phyloP scores from a whole-genome alignment of 805 yeast genomes.

The Schwanniomyces vanrijiae region DNA sequence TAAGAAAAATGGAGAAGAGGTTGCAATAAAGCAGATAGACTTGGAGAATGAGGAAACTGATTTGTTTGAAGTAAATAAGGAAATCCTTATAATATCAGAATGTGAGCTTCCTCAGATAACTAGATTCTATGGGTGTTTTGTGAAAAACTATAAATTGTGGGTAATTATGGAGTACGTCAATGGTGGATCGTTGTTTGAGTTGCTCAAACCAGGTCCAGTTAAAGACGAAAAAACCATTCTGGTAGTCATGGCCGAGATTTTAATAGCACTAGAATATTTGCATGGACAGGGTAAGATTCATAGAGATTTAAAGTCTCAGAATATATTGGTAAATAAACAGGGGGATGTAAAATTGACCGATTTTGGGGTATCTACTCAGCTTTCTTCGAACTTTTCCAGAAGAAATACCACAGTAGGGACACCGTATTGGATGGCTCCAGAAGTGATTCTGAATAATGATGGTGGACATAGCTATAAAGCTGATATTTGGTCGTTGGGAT shows the following conservation, averaged over 20 bases:
- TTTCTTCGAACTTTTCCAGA: conserved; percentile 41
- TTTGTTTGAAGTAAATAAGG: conserved; percentile 69
- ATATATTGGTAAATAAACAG: conserved; percentile 33
- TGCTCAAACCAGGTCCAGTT: conserved; percentile 59
- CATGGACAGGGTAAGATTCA: conserved; percentile 80
- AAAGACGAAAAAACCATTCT: conserved; percentile 52
- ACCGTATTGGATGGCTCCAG: conserved; percentile 69
- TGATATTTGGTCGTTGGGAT: conserved; percentile 80
- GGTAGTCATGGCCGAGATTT: conserved; percentile 51
- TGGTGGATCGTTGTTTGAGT: conserved; percentile 73
- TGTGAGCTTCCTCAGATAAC: conserved; percentile 67
- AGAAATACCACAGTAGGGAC: conserved; percentile 53
- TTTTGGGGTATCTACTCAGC: conserved; percentile 46
- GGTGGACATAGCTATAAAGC: conserved; percentile 60
- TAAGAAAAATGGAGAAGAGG: conserved; percentile 40
- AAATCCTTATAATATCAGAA: conserved; percentile 65
- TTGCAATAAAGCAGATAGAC: conserved; percentile 68
- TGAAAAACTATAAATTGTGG: conserved; percentile 69
- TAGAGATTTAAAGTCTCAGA: conserved; percentile 44
- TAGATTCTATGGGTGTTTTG: conserved; percentile 68
- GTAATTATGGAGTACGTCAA: conserved; percentile 79
- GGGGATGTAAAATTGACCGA: conserved; percentile 46
- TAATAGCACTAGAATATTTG: conserved; percentile 62
- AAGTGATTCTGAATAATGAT: conserved; percentile 55
- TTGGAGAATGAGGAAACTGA: conserved; percentile 65